Evolutionary conservation across 2,329 filamentous ascomycete genomes (phyloP).

Genomic region (Cyclaneusma minus): DNA sequence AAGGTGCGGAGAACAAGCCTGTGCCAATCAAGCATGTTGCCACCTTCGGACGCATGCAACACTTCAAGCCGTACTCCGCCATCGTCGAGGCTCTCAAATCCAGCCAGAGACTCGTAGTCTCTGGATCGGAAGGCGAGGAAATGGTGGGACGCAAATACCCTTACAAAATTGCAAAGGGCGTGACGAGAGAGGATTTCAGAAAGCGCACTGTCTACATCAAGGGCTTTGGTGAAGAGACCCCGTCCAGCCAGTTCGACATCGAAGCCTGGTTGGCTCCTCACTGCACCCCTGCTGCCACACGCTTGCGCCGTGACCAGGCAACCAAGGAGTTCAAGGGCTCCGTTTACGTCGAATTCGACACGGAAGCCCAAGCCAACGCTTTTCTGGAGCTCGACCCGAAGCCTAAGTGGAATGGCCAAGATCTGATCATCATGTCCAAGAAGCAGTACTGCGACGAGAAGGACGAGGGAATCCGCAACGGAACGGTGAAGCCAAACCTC

Average conservation of each 20-base stretch:
- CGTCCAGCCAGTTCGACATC: constrained; percentile 80
- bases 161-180: constrained; percentile 36
- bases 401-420: constrained; percentile 70
- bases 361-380: constrained; percentile 60
- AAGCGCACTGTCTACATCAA: constrained; percentile 77
- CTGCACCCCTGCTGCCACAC: constrained; percentile 67
- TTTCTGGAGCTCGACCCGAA: constrained; percentile 70
- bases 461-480: constrained; percentile 52
- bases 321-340: constrained; percentile 81
- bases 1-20: constrained; percentile 66
- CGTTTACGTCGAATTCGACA: constrained; percentile 84
- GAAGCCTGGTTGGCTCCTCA: constrained; percentile 80
- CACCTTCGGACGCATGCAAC: constrained; percentile 90
- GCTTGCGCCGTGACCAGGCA: constrained; percentile 62
- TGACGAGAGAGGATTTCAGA: constrained; percentile 49
- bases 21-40: constrained; percentile 65
- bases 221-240: constrained; percentile 77
- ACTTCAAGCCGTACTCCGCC: constrained; percentile 76
- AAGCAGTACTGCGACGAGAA: constrained; percentile 73
- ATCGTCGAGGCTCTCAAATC: constrained; percentile 72
- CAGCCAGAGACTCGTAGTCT: constrained; percentile 57
- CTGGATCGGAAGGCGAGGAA: constrained; percentile 59
- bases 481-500: constrained; percentile 45
- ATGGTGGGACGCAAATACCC: constrained; percentile 62
- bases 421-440: constrained; percentile 77